Base-by-base conservation (phyloP, 2,329 filamentous ascomycete genomes). In the Allantophomopsis lycopodina region DNA sequence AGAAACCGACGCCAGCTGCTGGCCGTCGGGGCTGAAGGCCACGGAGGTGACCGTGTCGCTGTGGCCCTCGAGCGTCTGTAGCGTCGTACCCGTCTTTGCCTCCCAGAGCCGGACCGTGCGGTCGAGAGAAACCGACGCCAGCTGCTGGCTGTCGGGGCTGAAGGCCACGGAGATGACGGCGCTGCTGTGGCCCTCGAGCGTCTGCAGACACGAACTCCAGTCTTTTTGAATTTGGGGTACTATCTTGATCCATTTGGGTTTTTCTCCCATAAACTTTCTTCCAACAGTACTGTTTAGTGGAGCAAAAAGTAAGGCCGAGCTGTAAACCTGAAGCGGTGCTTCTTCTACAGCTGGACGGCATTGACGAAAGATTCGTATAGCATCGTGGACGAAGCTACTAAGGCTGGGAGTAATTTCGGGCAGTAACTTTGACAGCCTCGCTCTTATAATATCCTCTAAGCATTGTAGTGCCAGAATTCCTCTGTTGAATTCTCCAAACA, bases 251-350 rank as follows among this genome's bases (percentile, higher is more conserved):
- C 33, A 40, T 15, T n/a, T 13, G 13, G 39, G 39, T 7, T 16
- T 33, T 15, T 16, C 18, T 23, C 42, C 28, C 7, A 30, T 5
- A 31, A 44, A 49, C 3, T 10, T 28, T 11, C 31, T 41, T 14
- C 54, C 45, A 11, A 57, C 33, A 14, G 50, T 38, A 38, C 53
- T 56, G 10, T 40, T 31, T 15, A 42, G 21, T 30, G 54, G 59
- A 13, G 52, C 46, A 43, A 61, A 59, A 31, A 43, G 43, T 18
- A 45, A 52, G 14, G 35, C 52, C 31, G 44, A 55, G 34, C 38
- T 51, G 43, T 61, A 60, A 34, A 48, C 36, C 39, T 61, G 56
- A 7, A 50, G 44, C 14, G 55, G 48, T 2, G 53, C 41, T 10
- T 40, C 20, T 32, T 54, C 36, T 20, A 58, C 51, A 28, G 49